Percentiles rank a stretch among this genome's conserved stretches.
phyloP scores from a whole-genome alignment of 1,284 basidiomycete species.

The Leccinum cinnamomeum region DNA sequence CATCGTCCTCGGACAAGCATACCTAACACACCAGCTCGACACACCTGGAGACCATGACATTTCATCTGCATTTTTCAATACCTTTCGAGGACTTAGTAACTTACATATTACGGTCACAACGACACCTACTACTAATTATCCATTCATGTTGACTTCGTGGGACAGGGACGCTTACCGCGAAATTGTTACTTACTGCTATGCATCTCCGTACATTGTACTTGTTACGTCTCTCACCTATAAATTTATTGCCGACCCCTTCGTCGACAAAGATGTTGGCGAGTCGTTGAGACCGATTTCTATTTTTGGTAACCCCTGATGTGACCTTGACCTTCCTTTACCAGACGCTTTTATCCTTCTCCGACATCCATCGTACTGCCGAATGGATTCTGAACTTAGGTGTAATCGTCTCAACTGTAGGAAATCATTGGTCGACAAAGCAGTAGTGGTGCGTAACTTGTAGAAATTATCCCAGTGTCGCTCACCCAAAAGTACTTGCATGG shows the following conservation, averaged over 20 bases:
- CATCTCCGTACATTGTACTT: constrained; percentile 32
- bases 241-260: constrained; percentile 7
- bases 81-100: constrained; percentile 18
- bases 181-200: constrained; percentile 24
- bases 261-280: not conserved
- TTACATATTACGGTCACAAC: constrained; percentile 17
- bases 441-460: constrained; percentile 57
- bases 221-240: constrained; percentile 18
- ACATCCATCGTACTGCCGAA: constrained; percentile 15
- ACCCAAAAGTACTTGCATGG: not conserved
- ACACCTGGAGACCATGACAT: constrained; percentile 37
- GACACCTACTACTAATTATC: constrained; percentile 31
- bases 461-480: not conserved
- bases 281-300: constrained; percentile 7
- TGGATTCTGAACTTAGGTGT: constrained; percentile 62
- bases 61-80: constrained; percentile 16
- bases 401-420: constrained; percentile 72
- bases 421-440: constrained; percentile 69
- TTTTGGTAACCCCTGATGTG: constrained; percentile 9
- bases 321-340: not conserved
- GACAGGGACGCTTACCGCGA: constrained; percentile 29
- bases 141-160: constrained; percentile 33
- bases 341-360: not conserved
- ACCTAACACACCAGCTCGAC: constrained; percentile 37
- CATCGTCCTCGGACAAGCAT: constrained; percentile 36